Conservation (phyloP, 2,329 filamentous ascomycete species). For the Grosmannia penicillata region DNA sequence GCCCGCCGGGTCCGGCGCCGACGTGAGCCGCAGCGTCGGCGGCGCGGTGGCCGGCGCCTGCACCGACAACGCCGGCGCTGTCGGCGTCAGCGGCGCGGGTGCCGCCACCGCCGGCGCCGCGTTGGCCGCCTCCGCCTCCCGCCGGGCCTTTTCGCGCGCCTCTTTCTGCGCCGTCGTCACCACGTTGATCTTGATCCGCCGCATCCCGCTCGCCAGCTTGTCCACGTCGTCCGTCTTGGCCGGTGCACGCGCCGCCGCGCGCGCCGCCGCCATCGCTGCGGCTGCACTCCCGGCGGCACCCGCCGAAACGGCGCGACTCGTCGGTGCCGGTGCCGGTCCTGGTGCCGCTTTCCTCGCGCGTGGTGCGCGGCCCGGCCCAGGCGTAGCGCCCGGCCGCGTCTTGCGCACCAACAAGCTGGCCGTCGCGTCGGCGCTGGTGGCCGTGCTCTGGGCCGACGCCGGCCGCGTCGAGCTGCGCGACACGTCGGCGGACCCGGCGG, state of each 20-base stretch:
- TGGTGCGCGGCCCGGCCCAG: too few species aligned
- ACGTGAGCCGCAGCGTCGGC: too few species aligned
- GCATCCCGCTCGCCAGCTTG: constrained; percentile 41
- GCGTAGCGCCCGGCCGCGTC: constrained; percentile 35
- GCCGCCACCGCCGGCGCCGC: background rate
- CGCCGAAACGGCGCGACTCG: background rate
- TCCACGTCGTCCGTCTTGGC: constrained; percentile 29
- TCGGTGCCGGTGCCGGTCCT: background rate
- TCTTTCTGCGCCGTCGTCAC: constrained; percentile 44
- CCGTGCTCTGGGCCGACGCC: constrained; percentile 25
- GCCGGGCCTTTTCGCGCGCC: constrained; percentile 23
- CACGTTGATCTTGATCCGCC: constrained; percentile 47
- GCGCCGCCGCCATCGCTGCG: constrained; percentile 5
- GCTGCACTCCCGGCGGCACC: constrained; percentile 11
- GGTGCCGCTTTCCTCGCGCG: constrained; percentile 2
- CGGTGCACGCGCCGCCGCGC: constrained; percentile 10
- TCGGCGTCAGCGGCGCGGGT: background rate
- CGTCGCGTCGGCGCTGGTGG: constrained; percentile 17
- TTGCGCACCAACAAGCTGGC: constrained; percentile 43
- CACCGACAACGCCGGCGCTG: background rate
- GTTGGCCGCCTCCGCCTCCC: background rate
- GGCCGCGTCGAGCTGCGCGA: constrained; percentile 16
- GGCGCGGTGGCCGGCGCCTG: too few species aligned
- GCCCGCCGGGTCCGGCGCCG: too few species aligned
- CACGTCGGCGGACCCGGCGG: background rate